Evolutionary conservation across 306 rosid species (phyloP), one percentile per base, ranked within the genome.

Genomic region (Vigna hirtella): DNA sequence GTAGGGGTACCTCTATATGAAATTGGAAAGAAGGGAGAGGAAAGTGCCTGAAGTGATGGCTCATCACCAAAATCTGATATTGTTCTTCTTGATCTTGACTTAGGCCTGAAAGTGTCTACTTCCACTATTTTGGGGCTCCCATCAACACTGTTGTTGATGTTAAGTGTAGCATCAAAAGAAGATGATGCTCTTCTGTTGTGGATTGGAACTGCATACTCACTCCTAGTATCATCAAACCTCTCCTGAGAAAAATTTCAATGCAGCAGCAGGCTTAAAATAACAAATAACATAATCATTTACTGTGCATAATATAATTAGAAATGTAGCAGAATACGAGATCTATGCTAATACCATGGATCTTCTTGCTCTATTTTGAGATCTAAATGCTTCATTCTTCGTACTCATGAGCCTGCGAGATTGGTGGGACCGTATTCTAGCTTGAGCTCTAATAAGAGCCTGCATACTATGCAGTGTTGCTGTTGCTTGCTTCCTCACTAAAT

Each of bases 381-480:
- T 89, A 63, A 64, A 40, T 57, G 80, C 26, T 77, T 88, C 86
- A 62, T 77, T 84, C 70, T 59, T 65, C 47, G 61, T 72, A 78
- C 24, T 62, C 59, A 79, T 67, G 68, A 72, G 32, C 22, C 73
- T 74, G 50, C 85, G 90, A 85, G 83, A 77, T 86, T 88, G 87
- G 36, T 90, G 97, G 52, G 89, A 87, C 17, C 91, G 83, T 77
- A 94, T 87, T 15, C 89, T 89, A 52, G 91, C 89, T 80, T 94
- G 98, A 55, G 96, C 97, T 90, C 97, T 88, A 53, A 91, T 66
- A 30, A 94, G 85, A 69, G 97, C 98, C 74, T 91, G 94, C 98
- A 91, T 94, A 84, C 98, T 43, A 43, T 78, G 88, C 62, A 94
- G 78, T 9, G 98, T 91, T 40, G 87, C 96, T 15, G 94, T 77